Percentiles rank a stretch among this genome's conserved stretches.
phyloP scores from a whole-genome alignment of 1,284 basidiomycete genomes.

The Microbotryum scabiosae region DNA sequence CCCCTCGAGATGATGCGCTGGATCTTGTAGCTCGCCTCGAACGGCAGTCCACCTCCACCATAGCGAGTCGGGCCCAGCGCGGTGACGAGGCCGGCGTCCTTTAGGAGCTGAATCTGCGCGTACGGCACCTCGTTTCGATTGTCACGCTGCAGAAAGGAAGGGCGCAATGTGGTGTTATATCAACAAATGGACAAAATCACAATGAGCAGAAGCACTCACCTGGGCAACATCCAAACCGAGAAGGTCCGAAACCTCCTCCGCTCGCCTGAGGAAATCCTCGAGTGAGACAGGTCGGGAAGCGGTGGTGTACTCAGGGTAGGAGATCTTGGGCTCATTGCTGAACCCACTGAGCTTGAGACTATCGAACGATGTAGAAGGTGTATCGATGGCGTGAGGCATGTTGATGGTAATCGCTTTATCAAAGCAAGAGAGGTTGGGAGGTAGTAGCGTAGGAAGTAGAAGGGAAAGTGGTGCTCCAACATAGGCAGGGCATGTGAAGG shows the following conservation, averaged over 20 bases:
- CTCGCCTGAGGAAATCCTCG: conserved; percentile 34
- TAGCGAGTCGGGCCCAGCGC: conserved; percentile 34
- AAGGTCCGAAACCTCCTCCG: conserved; percentile 35
- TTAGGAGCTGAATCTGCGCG: conserved; percentile 38
- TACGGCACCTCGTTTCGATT: conserved; percentile 37
- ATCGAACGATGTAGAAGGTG: conserved; percentile 5
- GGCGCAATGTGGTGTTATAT: too few species aligned
- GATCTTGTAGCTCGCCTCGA: conserved; percentile 35
- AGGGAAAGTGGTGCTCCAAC: too few species aligned
- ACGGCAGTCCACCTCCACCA: conserved; percentile 35
- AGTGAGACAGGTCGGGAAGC: conserved; percentile 28
- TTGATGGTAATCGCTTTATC: neutral
- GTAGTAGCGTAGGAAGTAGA: too few species aligned
- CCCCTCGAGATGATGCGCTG: conserved; percentile 36
- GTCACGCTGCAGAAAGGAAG: conserved; percentile 26
- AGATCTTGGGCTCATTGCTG: neutral
- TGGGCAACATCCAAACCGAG: conserved; percentile 35
- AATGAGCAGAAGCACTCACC: neutral
- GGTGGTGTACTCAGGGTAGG: conserved; percentile 2
- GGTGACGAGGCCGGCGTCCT: conserved; percentile 37
- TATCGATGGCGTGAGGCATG: conserved; percentile 1
- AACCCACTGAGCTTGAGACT: neutral
- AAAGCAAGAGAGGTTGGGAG: too few species aligned
- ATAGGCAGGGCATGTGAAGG: too few species aligned
- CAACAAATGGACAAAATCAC: too few species aligned